Conservation (phyloP, 345 rosid genomes). For the Sisymbrium altissimum region DNA sequence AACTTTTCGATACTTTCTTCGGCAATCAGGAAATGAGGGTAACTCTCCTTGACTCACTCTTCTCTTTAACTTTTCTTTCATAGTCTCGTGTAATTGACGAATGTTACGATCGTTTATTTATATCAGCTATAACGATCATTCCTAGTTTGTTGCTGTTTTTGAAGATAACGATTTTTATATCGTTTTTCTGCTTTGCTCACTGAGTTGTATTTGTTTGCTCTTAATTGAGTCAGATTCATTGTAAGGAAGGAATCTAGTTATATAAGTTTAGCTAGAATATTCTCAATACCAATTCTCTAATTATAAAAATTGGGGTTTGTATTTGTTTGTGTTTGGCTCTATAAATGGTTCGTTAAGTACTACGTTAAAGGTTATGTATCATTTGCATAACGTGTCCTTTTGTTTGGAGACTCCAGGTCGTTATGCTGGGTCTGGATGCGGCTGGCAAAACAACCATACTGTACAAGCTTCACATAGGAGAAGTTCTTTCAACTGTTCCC, state of each 20-base stretch:
- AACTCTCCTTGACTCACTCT: constrained; percentile 22
- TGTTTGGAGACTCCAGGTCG: constrained; percentile 58
- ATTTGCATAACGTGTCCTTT: background rate
- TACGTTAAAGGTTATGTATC: too few species aligned
- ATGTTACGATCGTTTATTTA: background rate
- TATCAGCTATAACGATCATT: background rate
- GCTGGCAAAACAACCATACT: constrained; percentile 97
- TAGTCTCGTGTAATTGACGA: background rate
- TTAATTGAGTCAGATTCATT: background rate
- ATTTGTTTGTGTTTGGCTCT: too few species aligned
- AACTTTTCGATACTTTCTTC: constrained; percentile 83
- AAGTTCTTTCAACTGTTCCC: constrained; percentile 95
- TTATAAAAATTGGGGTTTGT: background rate
- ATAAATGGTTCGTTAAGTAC: too few species aligned
- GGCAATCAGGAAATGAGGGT: constrained; percentile 95
- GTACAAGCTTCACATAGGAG: constrained; percentile 96
- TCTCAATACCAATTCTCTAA: background rate
- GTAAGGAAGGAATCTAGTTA: background rate
- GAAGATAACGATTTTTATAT: background rate
- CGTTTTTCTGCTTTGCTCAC: background rate
- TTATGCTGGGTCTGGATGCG: constrained; percentile 96
- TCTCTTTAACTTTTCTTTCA: background rate
- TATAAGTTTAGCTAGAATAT: background rate
- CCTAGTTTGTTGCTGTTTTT: background rate
- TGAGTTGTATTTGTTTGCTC: background rate